Evolutionary conservation across 139 green algal species (phyloP), one percentile per base, ranked within the genome.

Genomic region (Closterium sp.): DNA sequence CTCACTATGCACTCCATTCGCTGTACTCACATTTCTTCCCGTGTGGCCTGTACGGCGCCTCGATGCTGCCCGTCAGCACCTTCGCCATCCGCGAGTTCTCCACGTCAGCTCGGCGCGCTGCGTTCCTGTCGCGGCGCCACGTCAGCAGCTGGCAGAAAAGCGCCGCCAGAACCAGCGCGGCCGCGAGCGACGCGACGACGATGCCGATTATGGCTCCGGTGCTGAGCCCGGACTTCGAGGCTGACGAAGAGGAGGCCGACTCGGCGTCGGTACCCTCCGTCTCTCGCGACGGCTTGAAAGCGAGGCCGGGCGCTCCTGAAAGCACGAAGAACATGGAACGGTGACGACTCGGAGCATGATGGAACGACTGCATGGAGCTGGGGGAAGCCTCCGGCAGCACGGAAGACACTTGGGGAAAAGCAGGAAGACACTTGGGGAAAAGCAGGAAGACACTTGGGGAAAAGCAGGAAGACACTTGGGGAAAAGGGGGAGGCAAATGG

Each of bases 11-110:
- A 76, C 55, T 28, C 55, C 4, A 76, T 28, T 76, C 55, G 16
- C 25, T 76, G 4, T 19, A 76, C 55, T 76, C 55, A 76, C 55
- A 76, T 16, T 76, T 76, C 55, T 76, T 76, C 4, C 55, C 55
- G 55, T 76, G 55, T 19, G 55, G 55, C 55, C 55, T 76, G 55
- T 76, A 76, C 16, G 55, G 55, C 55, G 55, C 55, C 55, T 76
- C 83, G 83, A 34, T 32, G 83, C 83, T 86, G n/a, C 30, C 83
- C 30, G 83, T 34, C 83, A 86, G 83, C n/a, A 33, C 30, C 83
- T 86, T 86, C 9, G 83, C 83, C 83, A 86, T 33, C n/a, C 83
- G 83, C 83, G 30, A 34, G n/a, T 86, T 86, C 83, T 86, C 83
- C 83, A 86, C 83, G 9, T 86, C 83, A 33, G 83, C 83, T 3